Percentiles rank a stretch among this genome's conserved stretches.
These are phyloP conservation scores for Paralagenidium karlingii DNA, from an alignment of 352 stramenopile species.

Conservation along the genomic window DNA sequence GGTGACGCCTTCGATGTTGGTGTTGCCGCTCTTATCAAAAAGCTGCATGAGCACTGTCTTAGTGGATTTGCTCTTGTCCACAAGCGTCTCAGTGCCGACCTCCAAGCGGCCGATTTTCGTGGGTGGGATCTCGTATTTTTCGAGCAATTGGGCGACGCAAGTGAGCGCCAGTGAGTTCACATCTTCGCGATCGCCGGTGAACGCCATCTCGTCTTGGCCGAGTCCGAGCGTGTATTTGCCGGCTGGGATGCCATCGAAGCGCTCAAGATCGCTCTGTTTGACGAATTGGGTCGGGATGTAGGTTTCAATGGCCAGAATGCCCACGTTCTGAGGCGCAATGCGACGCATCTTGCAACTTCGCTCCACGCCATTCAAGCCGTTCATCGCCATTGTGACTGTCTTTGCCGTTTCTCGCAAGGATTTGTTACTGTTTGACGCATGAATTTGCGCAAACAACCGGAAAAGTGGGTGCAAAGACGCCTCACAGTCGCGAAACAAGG, in stretches of 20 bases:
- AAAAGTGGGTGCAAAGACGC: not conserved
- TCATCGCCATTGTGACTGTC: not conserved
- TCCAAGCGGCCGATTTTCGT: constrained; percentile 89
- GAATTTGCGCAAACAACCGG: not conserved
- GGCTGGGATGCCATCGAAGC: constrained; percentile 72
- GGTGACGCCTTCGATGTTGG: constrained; percentile 86
- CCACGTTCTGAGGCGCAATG: constrained; percentile 67
- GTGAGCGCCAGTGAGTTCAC: constrained; percentile 84
- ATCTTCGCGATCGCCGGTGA: constrained; percentile 83
- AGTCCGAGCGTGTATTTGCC: constrained; percentile 83
- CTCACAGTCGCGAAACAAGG: too few relatives aligned
- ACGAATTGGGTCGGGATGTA: constrained; percentile 94
- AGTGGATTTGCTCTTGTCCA: constrained; percentile 86
- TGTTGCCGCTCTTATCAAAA: constrained; percentile 54
- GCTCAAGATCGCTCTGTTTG: constrained; percentile 89
- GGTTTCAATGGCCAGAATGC: constrained; percentile 94
- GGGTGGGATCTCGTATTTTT: constrained; percentile 73
- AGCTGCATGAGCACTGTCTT: constrained; percentile 87
- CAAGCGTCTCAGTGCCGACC: constrained; percentile 95
- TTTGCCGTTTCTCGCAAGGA: not conserved
- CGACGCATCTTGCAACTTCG: not conserved
- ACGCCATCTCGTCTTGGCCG: constrained; percentile 53
- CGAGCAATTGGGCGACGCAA: constrained; percentile 25
- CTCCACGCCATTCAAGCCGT: not conserved
- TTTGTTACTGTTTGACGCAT: constrained; percentile 1